Evolutionary conservation across 352 stramenopile genomes (phyloP), one percentile per base, ranked within the genome.

Genomic region (Phytophthora pluvialis): DNA sequence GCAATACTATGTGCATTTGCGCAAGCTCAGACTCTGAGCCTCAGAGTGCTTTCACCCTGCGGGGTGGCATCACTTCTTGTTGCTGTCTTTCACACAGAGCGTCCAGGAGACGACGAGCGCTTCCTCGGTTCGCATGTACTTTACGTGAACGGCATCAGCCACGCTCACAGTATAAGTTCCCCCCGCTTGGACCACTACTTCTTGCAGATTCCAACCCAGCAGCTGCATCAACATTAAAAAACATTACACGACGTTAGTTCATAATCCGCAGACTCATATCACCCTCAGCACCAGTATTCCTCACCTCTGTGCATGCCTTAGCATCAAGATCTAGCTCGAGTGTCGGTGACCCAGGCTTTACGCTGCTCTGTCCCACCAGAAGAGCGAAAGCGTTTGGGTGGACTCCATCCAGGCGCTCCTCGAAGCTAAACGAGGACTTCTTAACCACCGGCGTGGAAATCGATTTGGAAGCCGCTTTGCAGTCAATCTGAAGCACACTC

Each of bases 401-500:
- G 4, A 93, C 72, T n/a, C 83, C 83, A 45, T 93, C 80, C 28
- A 93, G 44, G 8, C 73, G 77, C 48, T 88, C 76, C 25, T 90
- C 78, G 33, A 87, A 89, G 9, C 38, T 48, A 46, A 80, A 72
- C 3, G 47, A 48, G 11, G 48, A 16, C 47, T 67, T 74, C 36
- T 73, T 74, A 16, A 71, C 60, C 8, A 21, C 44, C 3, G 50
- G 36, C 9, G 38, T 53, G 1, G 64, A 36, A 18, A 46, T 28
- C 35, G 57, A 18, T 38, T 68, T 63, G 1, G 45, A 62, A 15
- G 77, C 59, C 2, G 74, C 54, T 60, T 87, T 87, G 15, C 86
- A 70, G 48, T 88, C 81, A 33, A 93, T 50, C 32, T 88, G 57
- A 13, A 86, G 70, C 59, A 93, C 84, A 31, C 73, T 83, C 46